Evolutionary conservation across 345 rosid species (phyloP).

Genomic region (Pugionium dolabratum): DNA sequence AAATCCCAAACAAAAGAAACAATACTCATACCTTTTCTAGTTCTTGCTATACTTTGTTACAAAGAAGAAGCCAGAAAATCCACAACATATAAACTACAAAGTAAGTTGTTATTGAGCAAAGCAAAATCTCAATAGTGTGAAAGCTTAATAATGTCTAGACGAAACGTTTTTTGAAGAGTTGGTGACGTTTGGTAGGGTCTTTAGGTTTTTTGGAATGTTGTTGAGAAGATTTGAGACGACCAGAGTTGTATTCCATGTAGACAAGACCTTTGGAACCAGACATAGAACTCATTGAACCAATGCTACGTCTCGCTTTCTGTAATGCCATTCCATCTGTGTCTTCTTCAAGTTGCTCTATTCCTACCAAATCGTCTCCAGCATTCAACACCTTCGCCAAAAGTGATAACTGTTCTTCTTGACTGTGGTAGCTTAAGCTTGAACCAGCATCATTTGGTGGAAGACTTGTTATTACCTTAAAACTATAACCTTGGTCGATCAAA

Average conservation of each 20-base stretch:
- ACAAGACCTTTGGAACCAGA: constrained; percentile 90
- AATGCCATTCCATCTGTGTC: constrained; percentile 87
- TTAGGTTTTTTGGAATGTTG: constrained; percentile 68
- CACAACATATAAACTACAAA: too few relatives aligned
- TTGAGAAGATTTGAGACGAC: constrained; percentile 38
- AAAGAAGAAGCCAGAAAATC: too few relatives aligned
- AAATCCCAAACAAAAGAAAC: too few relatives aligned
- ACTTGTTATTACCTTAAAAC: constrained; percentile 93
- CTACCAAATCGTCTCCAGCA: constrained; percentile 84
- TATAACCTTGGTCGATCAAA: constrained; percentile 92
- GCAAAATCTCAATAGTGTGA: too few relatives aligned
- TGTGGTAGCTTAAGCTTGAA: constrained; percentile 68
- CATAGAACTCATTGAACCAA: constrained; percentile 80
- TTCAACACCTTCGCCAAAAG: constrained; percentile 78
- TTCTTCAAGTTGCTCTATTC: constrained; percentile 84
- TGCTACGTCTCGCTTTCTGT: constrained; percentile 61
- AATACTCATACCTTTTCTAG: too few relatives aligned
- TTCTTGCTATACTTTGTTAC: too few relatives aligned
- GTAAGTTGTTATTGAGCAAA: too few relatives aligned
- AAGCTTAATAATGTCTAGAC: neutral
- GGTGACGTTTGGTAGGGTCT: constrained; percentile 81
- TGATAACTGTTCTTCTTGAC: constrained; percentile 69
- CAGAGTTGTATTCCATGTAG: constrained; percentile 85
- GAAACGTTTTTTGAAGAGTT: constrained; percentile 68
- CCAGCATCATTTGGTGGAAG: constrained; percentile 86